Conservation (phyloP, 1,139 yeast genomes). For the Yamadazyma epiphylla region DNA sequence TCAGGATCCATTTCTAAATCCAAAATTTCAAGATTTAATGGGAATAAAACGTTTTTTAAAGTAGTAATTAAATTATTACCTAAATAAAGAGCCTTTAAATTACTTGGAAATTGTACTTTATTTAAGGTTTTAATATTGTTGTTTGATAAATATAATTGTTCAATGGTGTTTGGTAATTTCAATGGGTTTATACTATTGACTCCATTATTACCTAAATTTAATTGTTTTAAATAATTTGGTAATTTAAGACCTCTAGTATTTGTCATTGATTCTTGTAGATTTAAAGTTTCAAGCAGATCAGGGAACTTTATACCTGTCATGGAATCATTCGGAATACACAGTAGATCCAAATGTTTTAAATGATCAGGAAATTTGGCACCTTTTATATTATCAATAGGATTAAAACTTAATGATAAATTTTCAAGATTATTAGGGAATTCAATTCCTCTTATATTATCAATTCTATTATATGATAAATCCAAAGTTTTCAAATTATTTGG, state of each 20-base stretch:
- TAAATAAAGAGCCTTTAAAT: constrained; percentile 33
- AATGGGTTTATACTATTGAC: constrained; percentile 47
- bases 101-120: constrained; percentile 39
- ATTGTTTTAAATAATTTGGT: constrained; percentile 27
- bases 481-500: constrained; percentile 28
- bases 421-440: constrained; percentile 33
- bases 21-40: constrained; percentile 32
- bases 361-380: constrained; percentile 41
- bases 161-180: constrained; percentile 39
- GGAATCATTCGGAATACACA: constrained; percentile 45
- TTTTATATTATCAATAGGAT: constrained; percentile 43
- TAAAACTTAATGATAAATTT: constrained; percentile 30
- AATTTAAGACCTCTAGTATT: constrained; percentile 43
- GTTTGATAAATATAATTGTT: constrained; percentile 32
- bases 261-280: constrained; percentile 45
- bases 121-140: constrained; percentile 45
- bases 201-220: constrained; percentile 39
- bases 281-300: constrained; percentile 33
- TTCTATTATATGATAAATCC: constrained; percentile 39
- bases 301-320: constrained; percentile 49
- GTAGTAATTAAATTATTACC: constrained; percentile 46
- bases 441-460: constrained; percentile 38
- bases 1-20: constrained; percentile 45
- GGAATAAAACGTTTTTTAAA: constrained; percentile 42
- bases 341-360: constrained; percentile 33